Evolutionary conservation across 345 rosid genomes (phyloP), one percentile per base, ranked within the genome.

Genomic region (Geranium rotundifolium): DNA sequence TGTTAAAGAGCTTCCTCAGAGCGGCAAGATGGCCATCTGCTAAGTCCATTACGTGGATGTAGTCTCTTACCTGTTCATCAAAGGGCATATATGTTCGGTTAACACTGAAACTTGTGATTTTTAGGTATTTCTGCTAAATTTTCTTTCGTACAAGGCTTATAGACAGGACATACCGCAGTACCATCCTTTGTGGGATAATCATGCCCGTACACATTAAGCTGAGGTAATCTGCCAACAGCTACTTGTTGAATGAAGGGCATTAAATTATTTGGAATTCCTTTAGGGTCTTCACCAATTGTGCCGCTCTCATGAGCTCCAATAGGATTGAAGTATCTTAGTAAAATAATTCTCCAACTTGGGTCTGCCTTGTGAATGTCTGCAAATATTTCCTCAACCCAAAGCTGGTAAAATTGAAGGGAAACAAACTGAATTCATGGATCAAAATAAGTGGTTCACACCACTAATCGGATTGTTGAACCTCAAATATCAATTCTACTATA

Each of bases 161-260:
- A 34, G 41, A 34, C 8, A 34, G 4, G 2, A 76, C 84, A n/a
- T 84, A 92, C 97, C 75, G 96, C 97, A 62, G 71, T 88, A 58
- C 96, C 97, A 70, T 93, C 99, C 67, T 73, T 65, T 5, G 99
- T 93, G 31, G 97, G 92, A 80, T 90, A 93, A 71, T 93, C 96
- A 68, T 78, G 77, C 58, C 97, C 97, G 60, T 82, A 93, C 13
- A 93, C 92, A 72, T 90, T 88, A 63, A 93, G 99, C 79, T 81
- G 90, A 18, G 95, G 89, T 72, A 86, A 60, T 77, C 97, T 63
- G 56, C 95, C 96, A 63, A 90, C 99, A 5, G 97, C 95, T 1
- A 93, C 99, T 84, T 93, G 97, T 63, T 93, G 97, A 65, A 93
- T 85, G 76, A 82, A 93, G 57, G 99, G 97, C 95, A 93, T 90